Evolutionary conservation across 106 monocot genomes (phyloP).

Genomic region (Allium sativum): DNA sequence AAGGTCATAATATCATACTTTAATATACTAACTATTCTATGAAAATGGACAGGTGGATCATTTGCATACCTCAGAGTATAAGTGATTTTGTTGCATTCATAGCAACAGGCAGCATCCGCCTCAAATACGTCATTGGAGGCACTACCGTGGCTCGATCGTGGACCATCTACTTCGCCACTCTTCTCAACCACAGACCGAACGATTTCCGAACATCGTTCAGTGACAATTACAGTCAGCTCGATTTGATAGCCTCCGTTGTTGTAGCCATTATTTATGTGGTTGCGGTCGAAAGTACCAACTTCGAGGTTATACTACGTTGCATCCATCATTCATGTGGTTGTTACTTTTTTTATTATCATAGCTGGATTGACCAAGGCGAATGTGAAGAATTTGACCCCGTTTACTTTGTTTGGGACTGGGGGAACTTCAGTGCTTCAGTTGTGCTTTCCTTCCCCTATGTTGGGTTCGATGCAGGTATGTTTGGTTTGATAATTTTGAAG

Average conservation of each 20-base stretch:
- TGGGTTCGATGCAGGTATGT: slow-evolving; percentile 50
- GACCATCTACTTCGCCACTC: slow-evolving; percentile 87
- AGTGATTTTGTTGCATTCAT: slow-evolving; percentile 90
- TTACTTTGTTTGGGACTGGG: slow-evolving; percentile 55
- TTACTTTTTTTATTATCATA: slow-evolving; percentile 69
- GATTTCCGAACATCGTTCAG: slow-evolving; percentile 61
- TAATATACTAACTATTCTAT: no score
- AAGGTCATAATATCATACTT: no score
- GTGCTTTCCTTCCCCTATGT: slow-evolving; percentile 66
- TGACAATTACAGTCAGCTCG: slow-evolving; percentile 52
- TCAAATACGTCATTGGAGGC: slow-evolving; percentile 82
- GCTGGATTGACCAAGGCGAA: slow-evolving; percentile 72
- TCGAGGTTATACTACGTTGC: no score
- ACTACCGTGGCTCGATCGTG: slow-evolving; percentile 79
- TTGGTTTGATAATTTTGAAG: no score
- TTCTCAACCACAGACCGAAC: slow-evolving; percentile 71
- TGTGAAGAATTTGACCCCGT: slow-evolving; percentile 36
- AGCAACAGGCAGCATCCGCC: slow-evolving; percentile 83
- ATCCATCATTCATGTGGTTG: slow-evolving; percentile 61
- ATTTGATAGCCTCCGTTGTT: slow-evolving; percentile 64
- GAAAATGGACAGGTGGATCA: slow-evolving; percentile 80
- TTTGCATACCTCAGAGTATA: slow-evolving; percentile 81
- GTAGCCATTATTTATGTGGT: slow-evolving; percentile 61
- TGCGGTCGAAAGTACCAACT: no score
- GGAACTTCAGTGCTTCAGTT: slow-evolving; percentile 61